These are phyloP conservation scores for Erythrophleum fordii DNA, from an alignment of 306 rosid species.

Conservation along the genomic window DNA sequence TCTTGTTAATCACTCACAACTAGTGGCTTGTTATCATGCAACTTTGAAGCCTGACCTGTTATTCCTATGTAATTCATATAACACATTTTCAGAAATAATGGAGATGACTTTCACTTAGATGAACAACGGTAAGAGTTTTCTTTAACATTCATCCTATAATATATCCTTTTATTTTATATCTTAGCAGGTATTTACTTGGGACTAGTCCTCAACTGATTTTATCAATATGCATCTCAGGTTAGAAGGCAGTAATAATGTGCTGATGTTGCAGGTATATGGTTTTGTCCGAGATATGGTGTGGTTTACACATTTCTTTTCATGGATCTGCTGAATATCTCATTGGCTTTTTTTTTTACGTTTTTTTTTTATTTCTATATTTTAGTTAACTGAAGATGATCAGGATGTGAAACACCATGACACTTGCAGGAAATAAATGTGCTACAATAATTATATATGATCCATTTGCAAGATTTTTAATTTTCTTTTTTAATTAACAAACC, in stretches of 20 bases:
- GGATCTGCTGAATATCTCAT: too few relatives aligned
- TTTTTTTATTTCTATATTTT: too few relatives aligned
- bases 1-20: too few relatives aligned
- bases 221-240: constrained; percentile 49
- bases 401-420: too few relatives aligned
- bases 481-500: too few relatives aligned
- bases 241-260: constrained; percentile 47
- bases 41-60: constrained; percentile 12
- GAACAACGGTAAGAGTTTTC: constrained; percentile 42
- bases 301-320: constrained; percentile 10
- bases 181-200: neutral
- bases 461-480: too few relatives aligned
- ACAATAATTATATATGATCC: too few relatives aligned
- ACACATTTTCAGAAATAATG: constrained; percentile 48
- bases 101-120: constrained; percentile 43
- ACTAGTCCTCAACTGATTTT: constrained; percentile 1
- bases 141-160: neutral
- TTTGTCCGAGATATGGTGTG: constrained; percentile 19
- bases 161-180: neutral
- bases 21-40: neutral
- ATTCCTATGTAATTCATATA: constrained; percentile 2
- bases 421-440: too few relatives aligned
- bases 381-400: too few relatives aligned
- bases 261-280: constrained; percentile 50
- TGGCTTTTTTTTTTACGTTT: too few relatives aligned